phyloP scores from a whole-genome alignment of 495 filamentous ascomycete species.

The Copromyces sp. region DNA sequence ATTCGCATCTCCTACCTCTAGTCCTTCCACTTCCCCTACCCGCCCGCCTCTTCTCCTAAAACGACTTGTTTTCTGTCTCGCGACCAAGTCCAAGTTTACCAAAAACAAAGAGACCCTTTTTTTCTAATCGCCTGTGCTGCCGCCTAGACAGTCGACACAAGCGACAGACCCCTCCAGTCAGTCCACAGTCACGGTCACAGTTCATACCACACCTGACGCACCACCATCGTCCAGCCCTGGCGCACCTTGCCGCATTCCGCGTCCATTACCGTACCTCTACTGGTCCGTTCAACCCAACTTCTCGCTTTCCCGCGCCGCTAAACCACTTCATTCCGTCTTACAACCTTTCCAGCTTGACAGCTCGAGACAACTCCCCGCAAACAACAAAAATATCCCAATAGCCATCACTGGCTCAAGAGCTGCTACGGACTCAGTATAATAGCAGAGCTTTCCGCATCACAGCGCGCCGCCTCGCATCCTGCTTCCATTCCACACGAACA shows the following conservation, averaged over 20 bases:
- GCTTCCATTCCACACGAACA: not conserved
- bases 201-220: not conserved
- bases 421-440: not conserved
- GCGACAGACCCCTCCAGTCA: not conserved
- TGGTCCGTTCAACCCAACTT: not conserved
- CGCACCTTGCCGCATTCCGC: not conserved
- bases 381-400: conserved; percentile 3
- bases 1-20: not conserved
- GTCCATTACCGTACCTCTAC: not conserved
- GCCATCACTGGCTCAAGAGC: not conserved
- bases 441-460: not conserved
- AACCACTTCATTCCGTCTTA: conserved; percentile 18
- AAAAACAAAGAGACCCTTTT: not conserved
- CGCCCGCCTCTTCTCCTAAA: not conserved
- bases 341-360: conserved; percentile 12
- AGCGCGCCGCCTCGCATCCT: not conserved
- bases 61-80: not conserved
- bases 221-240: not conserved
- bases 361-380: conserved; percentile 5
- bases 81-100: not conserved
- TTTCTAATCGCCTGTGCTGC: not conserved
- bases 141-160: not conserved
- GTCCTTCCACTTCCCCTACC: not conserved
- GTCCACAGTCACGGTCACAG: not conserved
- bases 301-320: conserved; percentile 9